phyloP scores from a whole-genome alignment of 305 asterid species.

The Solanum hybrid region DNA sequence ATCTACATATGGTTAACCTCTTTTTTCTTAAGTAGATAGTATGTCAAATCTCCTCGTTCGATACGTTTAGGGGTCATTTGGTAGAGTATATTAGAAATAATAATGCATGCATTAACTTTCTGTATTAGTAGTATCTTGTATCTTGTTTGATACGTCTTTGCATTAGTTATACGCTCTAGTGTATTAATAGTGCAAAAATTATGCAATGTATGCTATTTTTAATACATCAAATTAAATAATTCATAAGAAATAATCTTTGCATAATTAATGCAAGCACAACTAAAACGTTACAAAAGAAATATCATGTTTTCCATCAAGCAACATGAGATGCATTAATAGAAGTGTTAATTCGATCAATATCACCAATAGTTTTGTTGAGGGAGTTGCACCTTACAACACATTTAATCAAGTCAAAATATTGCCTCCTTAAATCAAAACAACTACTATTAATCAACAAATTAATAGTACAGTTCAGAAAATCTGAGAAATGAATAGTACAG shows the following conservation, averaged over 20 bases:
- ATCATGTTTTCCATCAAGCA: not conserved
- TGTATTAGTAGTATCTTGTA: too few species aligned
- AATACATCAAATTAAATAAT: too few species aligned
- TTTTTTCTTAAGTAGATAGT: not conserved
- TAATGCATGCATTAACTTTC: too few species aligned
- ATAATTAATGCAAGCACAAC: not conserved
- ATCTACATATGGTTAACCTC: not conserved
- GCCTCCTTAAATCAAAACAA: not conserved
- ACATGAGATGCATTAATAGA: not conserved
- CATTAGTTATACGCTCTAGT: not conserved
- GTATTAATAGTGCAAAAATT: not conserved
- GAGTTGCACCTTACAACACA: not conserved
- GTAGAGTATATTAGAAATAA: not conserved
- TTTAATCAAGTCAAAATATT: not conserved
- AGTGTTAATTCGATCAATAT: not conserved
- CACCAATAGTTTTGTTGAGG: not conserved
- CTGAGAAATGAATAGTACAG: not conserved
- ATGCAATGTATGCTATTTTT: too few species aligned
- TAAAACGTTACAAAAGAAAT: not conserved
- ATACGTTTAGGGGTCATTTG: not conserved
- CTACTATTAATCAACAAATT: not conserved
- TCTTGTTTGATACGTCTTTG: not conserved
- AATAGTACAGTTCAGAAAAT: not conserved
- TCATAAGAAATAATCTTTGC: too few species aligned
- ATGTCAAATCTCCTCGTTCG: not conserved